Conservation (phyloP, 768 basidiomycete genomes). For the Leucocoprinus birnbaumii region DNA sequence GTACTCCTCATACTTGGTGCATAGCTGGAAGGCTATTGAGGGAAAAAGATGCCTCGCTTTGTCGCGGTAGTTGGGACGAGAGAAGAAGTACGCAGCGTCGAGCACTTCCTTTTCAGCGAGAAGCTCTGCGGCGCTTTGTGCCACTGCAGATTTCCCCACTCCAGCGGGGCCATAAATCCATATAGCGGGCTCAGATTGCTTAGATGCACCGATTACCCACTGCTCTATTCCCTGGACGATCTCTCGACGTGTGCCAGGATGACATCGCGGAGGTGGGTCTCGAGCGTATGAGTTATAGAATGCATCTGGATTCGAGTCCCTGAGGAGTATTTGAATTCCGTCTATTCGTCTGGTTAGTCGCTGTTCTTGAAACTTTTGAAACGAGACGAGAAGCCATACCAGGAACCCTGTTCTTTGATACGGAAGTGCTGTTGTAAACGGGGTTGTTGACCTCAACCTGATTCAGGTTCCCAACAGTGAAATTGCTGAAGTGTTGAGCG, state of each 20-base stretch:
- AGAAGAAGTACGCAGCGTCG: constrained; percentile 21
- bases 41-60: constrained; percentile 13
- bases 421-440: too few species aligned
- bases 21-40: constrained; percentile 21
- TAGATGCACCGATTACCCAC: neutral
- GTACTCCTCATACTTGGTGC: neutral
- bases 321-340: too few species aligned
- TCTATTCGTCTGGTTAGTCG: neutral
- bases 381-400: too few species aligned
- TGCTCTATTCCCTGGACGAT: too few species aligned
- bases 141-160: constrained; percentile 25
- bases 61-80: neutral
- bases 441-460: too few species aligned
- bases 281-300: constrained; percentile 15
- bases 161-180: constrained; percentile 25
- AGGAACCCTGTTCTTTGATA: too few species aligned
- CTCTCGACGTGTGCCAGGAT: constrained; percentile 15
- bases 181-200: constrained; percentile 5
- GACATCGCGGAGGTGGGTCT: constrained; percentile 17
- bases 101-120: neutral
- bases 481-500: too few species aligned
- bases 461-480: too few species aligned
- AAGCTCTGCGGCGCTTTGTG: constrained; percentile 25
- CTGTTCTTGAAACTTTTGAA: neutral
- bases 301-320: too few species aligned